A percentile compares a stretch with the other conserved stretches of the same genome.
Evolutionary conservation across 345 rosid species (phyloP).

Genomic region (Balakata baccata): DNA sequence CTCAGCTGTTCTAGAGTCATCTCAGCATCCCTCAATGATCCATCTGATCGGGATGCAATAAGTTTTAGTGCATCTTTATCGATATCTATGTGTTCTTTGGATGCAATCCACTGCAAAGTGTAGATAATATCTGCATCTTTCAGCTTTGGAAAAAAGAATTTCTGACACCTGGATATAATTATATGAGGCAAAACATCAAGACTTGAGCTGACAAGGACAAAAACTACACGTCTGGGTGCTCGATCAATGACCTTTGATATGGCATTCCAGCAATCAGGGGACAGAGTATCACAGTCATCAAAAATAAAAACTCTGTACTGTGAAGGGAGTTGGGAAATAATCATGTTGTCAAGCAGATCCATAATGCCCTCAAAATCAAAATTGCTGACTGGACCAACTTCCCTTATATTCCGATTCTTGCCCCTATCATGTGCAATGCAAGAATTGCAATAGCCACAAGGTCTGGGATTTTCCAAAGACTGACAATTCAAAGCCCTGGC

Average conservation of each 20-base stretch:
- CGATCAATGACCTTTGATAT: constrained; percentile 77
- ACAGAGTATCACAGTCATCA: constrained; percentile 76
- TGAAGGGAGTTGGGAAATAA: constrained; percentile 46
- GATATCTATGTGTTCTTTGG: constrained; percentile 66
- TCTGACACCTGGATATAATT: constrained; percentile 88
- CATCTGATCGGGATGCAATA: constrained; percentile 94
- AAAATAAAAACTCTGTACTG: constrained; percentile 71
- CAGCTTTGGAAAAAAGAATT: constrained; percentile 89
- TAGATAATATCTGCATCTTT: constrained; percentile 80
- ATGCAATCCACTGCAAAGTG: constrained; percentile 72
- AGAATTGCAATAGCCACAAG: constrained; percentile 74
- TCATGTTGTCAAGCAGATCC: constrained; percentile 64
- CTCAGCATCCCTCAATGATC: constrained; percentile 91
- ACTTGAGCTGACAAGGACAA: constrained; percentile 79
- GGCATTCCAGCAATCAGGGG: constrained; percentile 77
- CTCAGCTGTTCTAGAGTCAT: constrained; percentile 95
- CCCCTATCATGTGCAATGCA: constrained; percentile 72
- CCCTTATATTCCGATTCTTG: constrained; percentile 62
- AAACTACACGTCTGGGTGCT: constrained; percentile 73
- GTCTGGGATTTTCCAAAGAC: constrained; percentile 64
- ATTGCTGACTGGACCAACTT: constrained; percentile 78
- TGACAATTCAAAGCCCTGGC: constrained; percentile 92
- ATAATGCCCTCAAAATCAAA: constrained; percentile 69
- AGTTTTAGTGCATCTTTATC: constrained; percentile 80
- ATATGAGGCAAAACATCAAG: constrained; percentile 92